Base-by-base conservation (phyloP, 2,329 filamentous ascomycete species). In the Lachnellula occidentalis region DNA sequence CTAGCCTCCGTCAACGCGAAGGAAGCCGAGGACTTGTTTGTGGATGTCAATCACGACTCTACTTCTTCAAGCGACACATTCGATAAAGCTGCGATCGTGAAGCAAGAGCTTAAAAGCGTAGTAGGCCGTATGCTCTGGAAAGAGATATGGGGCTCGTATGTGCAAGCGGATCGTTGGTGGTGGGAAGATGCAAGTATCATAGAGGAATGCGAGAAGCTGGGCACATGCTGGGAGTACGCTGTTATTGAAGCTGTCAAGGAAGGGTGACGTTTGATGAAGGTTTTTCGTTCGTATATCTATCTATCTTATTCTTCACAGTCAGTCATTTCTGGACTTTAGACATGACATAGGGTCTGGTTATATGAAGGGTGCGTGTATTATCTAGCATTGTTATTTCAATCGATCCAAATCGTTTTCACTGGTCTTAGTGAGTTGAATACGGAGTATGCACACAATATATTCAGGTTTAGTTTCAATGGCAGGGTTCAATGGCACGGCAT, bases 81-180 rank as follows among this genome's bases (percentile, higher is more conserved):
- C 14, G 56, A 51, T 1, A 43, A 43, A 56, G 54, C 4, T 58
- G 58, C 17, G 4, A 69, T 71, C 8, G 64, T 65, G 24, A 68
- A 72, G 15, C 57, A 61, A 21, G 49, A 82, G 62, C 71, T 85
- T 3, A 75, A 76, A 53, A 79, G 74, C 53, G 66, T 78, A 2
- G 72, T 80, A 1, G 81, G 80, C 0, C 74, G 80, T 36, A 76
- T 80, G 72, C 69, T 86, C 17, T 86, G 82, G 82, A 74, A 75
- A 62, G 78, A 84, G 61, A 74, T 81, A 12, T 86, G 82, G 82
- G 81, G 82, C 11, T 12, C 34, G 4, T 69, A 59, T 54, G 66
- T 67, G 8, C 55, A 63, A 45, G 66, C 58, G 2, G 54, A 74
- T 6, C 70, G 65, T 43, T 84, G 81, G 81, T 86, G 82, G 82